These are phyloP conservation scores for Bothriochloa decipiens DNA, from an alignment of 176 grass and related monocot genomes.

Conservation along the genomic window DNA sequence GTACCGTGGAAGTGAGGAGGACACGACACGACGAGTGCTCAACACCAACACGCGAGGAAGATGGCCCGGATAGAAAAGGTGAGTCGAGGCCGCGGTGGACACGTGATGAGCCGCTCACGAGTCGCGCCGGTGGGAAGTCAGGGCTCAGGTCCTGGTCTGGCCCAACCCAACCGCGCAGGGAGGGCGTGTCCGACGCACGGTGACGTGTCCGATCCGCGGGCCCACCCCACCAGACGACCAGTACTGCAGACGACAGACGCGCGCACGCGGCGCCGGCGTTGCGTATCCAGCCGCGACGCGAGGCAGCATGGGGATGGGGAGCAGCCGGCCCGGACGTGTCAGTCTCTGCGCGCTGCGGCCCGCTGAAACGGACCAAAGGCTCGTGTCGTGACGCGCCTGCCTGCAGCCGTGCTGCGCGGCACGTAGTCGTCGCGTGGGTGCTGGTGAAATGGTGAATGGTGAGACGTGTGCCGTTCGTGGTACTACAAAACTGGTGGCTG, in stretches of 20 bases:
- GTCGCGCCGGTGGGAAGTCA: background rate
- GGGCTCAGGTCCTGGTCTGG: background rate
- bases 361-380: background rate
- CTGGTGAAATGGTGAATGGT: background rate
- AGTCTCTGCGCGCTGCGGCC: background rate
- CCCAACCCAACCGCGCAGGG: background rate
- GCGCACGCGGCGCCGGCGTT: too few species aligned
- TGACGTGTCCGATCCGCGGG: slow-evolving; percentile 21
- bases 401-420: too few species aligned
- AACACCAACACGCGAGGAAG: too few species aligned
- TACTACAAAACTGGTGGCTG: background rate
- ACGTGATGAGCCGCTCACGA: background rate
- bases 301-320: too few species aligned
- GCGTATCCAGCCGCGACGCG: too few species aligned
- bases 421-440: too few species aligned
- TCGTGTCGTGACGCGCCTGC: background rate
- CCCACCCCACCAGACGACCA: too few species aligned
- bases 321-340: background rate
- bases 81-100: background rate
- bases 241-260: too few species aligned
- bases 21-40: too few species aligned
- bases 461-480: too few species aligned
- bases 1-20: too few species aligned
- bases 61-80: background rate
- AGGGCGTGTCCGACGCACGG: slow-evolving; percentile 8